Evolutionary conservation across 164 flowering plant species (phyloP).

Genomic region (Aristolochia fimbriata): DNA sequence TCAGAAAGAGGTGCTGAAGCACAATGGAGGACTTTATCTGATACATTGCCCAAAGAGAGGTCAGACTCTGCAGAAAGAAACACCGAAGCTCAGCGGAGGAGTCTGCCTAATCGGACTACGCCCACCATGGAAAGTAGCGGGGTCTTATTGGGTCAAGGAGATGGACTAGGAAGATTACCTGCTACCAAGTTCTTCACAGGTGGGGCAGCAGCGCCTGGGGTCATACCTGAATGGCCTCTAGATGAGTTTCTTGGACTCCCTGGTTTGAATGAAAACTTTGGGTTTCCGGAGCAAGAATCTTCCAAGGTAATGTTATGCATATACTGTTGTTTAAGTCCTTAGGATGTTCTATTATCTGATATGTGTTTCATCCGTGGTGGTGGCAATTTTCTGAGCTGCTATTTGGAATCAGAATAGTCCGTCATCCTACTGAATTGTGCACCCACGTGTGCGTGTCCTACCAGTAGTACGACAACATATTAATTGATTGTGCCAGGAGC

Average conservation of each 20-base stretch:
- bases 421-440: too few species aligned
- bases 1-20: constrained; percentile 20
- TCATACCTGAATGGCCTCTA: constrained; percentile 51
- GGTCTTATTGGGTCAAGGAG: constrained; percentile 18
- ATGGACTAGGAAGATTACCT: constrained; percentile 21
- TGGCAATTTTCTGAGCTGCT: too few species aligned
- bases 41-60: not conserved
- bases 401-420: too few species aligned
- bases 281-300: constrained; percentile 47
- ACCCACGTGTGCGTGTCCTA: too few species aligned
- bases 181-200: constrained; percentile 29
- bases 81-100: not conserved
- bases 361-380: too few species aligned
- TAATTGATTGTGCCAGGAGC: too few species aligned
- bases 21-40: constrained; percentile 12
- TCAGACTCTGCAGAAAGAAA: not conserved
- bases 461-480: too few species aligned
- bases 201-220: constrained; percentile 42
- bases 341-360: too few species aligned
- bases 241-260: constrained; percentile 58
- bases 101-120: constrained; percentile 10
- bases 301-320: constrained; percentile 45
- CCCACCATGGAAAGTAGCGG: constrained; percentile 17
- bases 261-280: constrained; percentile 42
- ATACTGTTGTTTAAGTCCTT: too few species aligned